phyloP scores from a whole-genome alignment of 768 basidiomycete species.

The Pisolithus microcarpus region DNA sequence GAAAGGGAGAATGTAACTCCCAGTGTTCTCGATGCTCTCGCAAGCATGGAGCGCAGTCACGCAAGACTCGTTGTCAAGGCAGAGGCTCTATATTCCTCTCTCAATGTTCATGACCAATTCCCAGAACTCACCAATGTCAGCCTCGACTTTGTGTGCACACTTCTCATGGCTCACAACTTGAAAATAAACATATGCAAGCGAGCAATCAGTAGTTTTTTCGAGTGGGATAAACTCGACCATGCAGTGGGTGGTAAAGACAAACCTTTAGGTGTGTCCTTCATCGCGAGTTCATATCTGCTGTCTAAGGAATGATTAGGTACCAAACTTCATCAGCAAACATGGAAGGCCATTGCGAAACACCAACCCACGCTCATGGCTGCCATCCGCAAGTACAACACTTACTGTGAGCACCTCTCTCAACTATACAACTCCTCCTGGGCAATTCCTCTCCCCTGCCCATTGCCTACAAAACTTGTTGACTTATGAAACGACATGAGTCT shows the following conservation, averaged over 20 bases:
- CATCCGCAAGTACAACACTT: no score
- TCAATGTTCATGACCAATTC: slow-evolving; percentile 28
- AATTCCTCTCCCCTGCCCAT: no score
- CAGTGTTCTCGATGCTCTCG: slow-evolving; percentile 10
- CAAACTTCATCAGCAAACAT: no score
- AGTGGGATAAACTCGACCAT: slow-evolving; percentile 31
- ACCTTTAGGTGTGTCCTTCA: slow-evolving; percentile 4
- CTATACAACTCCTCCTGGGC: no score
- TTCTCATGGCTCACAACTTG: slow-evolving; percentile 31
- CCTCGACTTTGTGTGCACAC: slow-evolving; percentile 23
- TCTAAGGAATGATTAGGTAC: no score
- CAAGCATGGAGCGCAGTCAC: slow-evolving; percentile 15
- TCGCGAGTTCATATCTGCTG: no score
- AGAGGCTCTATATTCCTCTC: slow-evolving; percentile 27
- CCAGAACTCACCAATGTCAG: slow-evolving; percentile 27
- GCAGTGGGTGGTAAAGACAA: slow-evolving; percentile 24
- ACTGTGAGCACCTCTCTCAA: no score
- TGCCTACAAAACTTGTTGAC: no score
- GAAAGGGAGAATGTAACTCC: not conserved
- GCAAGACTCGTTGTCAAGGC: slow-evolving; percentile 16
- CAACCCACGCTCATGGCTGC: no score
- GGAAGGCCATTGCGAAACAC: no score
- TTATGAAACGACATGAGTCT: no score
- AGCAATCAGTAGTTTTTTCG: slow-evolving; percentile 30
- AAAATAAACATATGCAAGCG: slow-evolving; percentile 33